These are phyloP conservation scores for Albatrellus ellisii DNA, from an alignment of 768 basidiomycete genomes.

Conservation along the genomic window DNA sequence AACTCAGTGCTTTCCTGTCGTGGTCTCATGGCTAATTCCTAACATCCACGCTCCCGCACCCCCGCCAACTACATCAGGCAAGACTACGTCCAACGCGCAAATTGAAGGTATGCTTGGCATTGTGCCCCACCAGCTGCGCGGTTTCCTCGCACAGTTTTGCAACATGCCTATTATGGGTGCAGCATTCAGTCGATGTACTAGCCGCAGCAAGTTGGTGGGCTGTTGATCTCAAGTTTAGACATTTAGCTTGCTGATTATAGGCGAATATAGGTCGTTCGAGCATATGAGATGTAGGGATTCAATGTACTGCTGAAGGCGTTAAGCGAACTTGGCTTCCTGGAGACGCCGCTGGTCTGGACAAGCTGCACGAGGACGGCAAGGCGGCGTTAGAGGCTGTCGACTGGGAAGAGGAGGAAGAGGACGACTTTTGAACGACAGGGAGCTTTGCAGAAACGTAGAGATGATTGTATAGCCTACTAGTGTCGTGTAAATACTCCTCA, in stretches of 20 bases:
- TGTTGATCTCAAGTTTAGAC: too few relatives aligned
- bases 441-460: too few relatives aligned
- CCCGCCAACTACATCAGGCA: slow-evolving; percentile 25
- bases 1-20: background rate
- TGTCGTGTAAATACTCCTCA: too few relatives aligned
- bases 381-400: slow-evolving; percentile 33
- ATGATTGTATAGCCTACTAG: too few relatives aligned
- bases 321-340: slow-evolving; percentile 71
- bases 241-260: too few relatives aligned
- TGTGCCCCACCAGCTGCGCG: slow-evolving; percentile 90
- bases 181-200: slow-evolving; percentile 81
- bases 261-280: slow-evolving; percentile 52
- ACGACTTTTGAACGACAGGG: slow-evolving; percentile 19
- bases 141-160: slow-evolving; percentile 78
- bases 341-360: slow-evolving; percentile 38
- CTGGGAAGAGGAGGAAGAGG: slow-evolving; percentile 32
- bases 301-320: slow-evolving; percentile 68
- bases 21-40: background rate
- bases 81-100: slow-evolving; percentile 15
- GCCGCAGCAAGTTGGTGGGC: slow-evolving; percentile 70
- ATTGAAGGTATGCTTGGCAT: slow-evolving; percentile 56
- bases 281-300: slow-evolving; percentile 73
- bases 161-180: slow-evolving; percentile 76
- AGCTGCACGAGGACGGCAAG: slow-evolving; percentile 40
- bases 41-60: slow-evolving; percentile 63